Conservation (phyloP, 2,329 filamentous ascomycete species). For the Trichoderma sp. region DNA sequence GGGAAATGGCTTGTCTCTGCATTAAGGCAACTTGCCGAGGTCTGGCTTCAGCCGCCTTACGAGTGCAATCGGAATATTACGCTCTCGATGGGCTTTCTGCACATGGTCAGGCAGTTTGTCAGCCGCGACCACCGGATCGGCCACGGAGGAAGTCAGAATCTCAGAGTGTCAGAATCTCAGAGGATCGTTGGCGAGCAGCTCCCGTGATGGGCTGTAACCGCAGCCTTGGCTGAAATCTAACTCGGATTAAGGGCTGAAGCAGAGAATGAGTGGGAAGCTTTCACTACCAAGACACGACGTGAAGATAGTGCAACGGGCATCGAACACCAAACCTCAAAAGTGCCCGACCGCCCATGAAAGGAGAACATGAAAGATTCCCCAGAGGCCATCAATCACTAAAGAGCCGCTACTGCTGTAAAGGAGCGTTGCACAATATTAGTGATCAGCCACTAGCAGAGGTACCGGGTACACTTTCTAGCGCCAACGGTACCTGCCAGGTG, state of each 20-base stretch:
- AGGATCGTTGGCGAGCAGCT: neutral
- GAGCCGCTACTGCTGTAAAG: neutral
- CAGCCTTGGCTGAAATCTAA: neutral
- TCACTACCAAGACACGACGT: neutral
- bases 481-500: neutral
- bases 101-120: neutral
- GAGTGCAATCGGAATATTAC: neutral
- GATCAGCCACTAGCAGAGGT: neutral
- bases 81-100: neutral
- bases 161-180: neutral
- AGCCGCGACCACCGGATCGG: neutral
- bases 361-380: neutral
- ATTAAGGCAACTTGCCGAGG: neutral
- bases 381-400: neutral
- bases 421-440: neutral
- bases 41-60: neutral
- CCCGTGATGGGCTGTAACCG: neutral
- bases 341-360: neutral
- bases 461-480: neutral
- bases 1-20: neutral
- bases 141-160: neutral
- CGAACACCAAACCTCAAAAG: neutral
- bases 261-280: neutral
- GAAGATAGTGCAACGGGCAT: neutral
- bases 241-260: neutral